Evolutionary conservation across 345 rosid species (phyloP).

Genomic region (Conringia planisiliqua): DNA sequence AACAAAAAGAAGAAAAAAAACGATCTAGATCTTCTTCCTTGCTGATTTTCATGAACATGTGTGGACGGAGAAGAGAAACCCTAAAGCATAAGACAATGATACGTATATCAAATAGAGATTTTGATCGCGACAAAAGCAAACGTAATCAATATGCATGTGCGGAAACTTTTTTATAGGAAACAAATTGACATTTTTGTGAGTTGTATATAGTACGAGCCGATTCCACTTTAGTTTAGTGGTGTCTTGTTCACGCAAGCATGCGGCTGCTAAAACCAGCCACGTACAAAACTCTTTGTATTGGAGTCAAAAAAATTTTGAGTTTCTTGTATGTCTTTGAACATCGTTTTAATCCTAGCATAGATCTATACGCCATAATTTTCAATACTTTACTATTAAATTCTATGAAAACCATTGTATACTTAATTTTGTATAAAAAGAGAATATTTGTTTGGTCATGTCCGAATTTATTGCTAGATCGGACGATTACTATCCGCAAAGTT

Average conservation of each 20-base stretch:
- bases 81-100: neutral
- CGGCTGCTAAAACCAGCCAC: constrained; percentile 14
- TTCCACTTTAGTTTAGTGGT: constrained; percentile 19
- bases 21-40: neutral
- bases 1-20: no score
- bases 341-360: neutral
- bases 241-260: constrained; percentile 25
- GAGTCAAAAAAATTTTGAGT: neutral
- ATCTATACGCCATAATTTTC: neutral
- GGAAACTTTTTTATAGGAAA: neutral
- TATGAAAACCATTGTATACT: neutral
- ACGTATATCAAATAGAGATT: neutral
- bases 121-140: neutral
- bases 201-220: neutral
- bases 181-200: neutral
- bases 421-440: neutral
- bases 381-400: neutral
- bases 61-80: neutral
- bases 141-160: constrained; percentile 14
- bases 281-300: neutral
- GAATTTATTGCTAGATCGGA: neutral
- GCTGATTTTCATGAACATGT: neutral
- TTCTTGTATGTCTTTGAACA: neutral
- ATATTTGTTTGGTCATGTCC: neutral
- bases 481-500: neutral